Percentiles rank a stretch among this genome's conserved stretches.
Evolutionary conservation across 352 stramenopile genomes (phyloP).

Genomic region (Pythium coloratum): DNA sequence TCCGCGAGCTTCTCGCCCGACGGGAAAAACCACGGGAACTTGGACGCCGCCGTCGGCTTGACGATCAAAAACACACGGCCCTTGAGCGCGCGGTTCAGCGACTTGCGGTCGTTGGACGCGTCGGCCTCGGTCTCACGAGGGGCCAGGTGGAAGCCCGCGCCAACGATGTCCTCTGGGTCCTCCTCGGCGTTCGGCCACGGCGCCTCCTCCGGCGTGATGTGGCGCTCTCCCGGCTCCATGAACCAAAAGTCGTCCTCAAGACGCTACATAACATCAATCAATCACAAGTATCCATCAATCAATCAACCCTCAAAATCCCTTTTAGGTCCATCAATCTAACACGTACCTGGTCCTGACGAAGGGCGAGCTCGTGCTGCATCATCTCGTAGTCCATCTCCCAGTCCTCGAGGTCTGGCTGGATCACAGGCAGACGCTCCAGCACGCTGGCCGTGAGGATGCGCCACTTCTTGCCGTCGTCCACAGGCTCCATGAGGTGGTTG

Average conservation of each 20-base stretch:
- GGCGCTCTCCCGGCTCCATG: slow-evolving; percentile 68
- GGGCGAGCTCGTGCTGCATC: slow-evolving; percentile 75
- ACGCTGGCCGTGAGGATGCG: slow-evolving; percentile 70
- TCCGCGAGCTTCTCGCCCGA: slow-evolving; percentile 50
- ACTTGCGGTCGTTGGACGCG: slow-evolving; percentile 79
- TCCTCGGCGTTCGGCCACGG: slow-evolving; percentile 58
- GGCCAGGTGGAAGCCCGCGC: slow-evolving; percentile 73
- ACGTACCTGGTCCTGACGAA: slow-evolving; percentile 64
- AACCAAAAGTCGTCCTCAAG: slow-evolving; percentile 86
- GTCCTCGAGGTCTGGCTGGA: slow-evolving; percentile 71
- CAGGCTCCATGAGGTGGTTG: slow-evolving; percentile 59
- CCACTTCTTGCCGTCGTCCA: slow-evolving; percentile 83
- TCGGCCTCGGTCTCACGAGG: slow-evolving; percentile 82
- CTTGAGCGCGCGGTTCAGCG: slow-evolving; percentile 81
- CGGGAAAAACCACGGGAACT: slow-evolving; percentile 84
- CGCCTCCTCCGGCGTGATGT: slow-evolving; percentile 78
- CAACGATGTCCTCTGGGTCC: slow-evolving; percentile 68
- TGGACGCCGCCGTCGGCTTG: slow-evolving; percentile 44
- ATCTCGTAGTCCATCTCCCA: slow-evolving; percentile 76
- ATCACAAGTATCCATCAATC: background rate
- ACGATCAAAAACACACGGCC: slow-evolving; percentile 78
- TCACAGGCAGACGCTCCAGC: slow-evolving; percentile 70
- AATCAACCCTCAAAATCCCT: background rate
- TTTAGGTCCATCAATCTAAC: too few relatives aligned
- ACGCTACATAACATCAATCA: slow-evolving; percentile 28